These are phyloP conservation scores for Candida dubliniensis DNA, from an alignment of 1,139 yeast genomes.

Conservation along the genomic window DNA sequence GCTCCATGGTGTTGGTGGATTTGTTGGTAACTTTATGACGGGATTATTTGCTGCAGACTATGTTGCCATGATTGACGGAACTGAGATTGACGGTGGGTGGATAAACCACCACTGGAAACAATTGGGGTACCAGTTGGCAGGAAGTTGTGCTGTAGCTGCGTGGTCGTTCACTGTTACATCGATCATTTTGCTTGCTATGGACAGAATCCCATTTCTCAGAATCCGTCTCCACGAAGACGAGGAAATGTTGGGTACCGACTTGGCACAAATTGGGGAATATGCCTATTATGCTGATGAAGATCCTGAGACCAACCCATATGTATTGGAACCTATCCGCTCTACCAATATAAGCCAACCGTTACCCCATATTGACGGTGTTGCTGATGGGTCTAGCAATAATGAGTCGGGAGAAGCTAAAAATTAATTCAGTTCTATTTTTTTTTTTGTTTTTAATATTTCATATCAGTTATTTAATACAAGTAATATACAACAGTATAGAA, in stretches of 20 bases:
- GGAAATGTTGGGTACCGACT: conserved; percentile 86
- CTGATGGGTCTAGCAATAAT: conserved; percentile 15
- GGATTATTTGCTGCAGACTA: conserved; percentile 95
- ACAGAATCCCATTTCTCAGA: conserved; percentile 79
- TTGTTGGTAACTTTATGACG: conserved; percentile 78
- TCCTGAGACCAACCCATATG: conserved; percentile 45
- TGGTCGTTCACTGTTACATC: conserved; percentile 84
- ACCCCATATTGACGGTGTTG: conserved; percentile 24
- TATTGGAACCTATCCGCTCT: conserved; percentile 76
- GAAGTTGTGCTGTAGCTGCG: conserved; percentile 66
- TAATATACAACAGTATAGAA: too few species aligned
- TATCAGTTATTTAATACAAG: too few species aligned
- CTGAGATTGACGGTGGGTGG: conserved; percentile 89
- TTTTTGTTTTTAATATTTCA: too few species aligned
- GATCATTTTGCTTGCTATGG: conserved; percentile 67
- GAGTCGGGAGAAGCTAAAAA: conserved; percentile 17
- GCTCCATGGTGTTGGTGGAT: conserved; percentile 92
- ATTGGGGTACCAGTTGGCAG: conserved; percentile 93
- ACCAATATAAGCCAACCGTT: conserved; percentile 38
- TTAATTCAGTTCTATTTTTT: not conserved
- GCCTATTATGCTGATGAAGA: conserved; percentile 61
- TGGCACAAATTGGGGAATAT: conserved; percentile 84
- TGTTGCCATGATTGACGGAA: conserved; percentile 74
- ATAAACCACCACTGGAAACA: conserved; percentile 85
- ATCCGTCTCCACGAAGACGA: conserved; percentile 86